Evolutionary conservation across 2,329 filamentous ascomycete species (phyloP), one percentile per base, ranked within the genome.

Genomic region (Aspergillus fructus): DNA sequence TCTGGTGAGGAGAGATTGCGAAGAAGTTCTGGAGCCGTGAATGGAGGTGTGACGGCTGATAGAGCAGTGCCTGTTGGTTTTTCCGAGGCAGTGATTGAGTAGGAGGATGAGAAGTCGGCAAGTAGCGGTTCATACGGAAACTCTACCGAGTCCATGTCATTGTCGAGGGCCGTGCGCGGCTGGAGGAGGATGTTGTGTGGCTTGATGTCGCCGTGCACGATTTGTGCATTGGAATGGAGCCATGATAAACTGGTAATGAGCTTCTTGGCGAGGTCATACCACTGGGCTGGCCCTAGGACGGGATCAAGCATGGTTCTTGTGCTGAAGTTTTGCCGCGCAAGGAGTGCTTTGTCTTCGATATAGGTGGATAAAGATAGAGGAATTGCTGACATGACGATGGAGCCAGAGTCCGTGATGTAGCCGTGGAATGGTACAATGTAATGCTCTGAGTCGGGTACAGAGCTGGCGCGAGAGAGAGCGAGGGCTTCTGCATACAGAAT

Each of bases 121-220:
- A 74, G 75, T 0, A 80, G 63, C n/a, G 76, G 74, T 13, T 77
- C 70, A 52, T 69, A 78, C 0, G 69, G 67, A 37, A 78, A 75
- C 5, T 53, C 60, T 11, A 48, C 53, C 3, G 59, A 58, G 4
- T 61, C 59, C 6, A 46, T 24, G 27, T 51, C 42, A 2, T 59
- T 52, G 37, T 56, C 30, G 7, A 59, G 51, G 4, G 58, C 56
- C n/a, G 59, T 46, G 5, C 65, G 59, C 21, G 66, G 62, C 3
- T 66, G 68, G 2, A 81, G 66, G 1, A 80, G 68, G 27, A 80
- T 67, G 41, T 80, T 81, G 46, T 74, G 72, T 5, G 76, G 77
- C 59, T 81, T 81, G 64, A 81, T 75, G 64, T 80, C 78, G 1
- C 77, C 78, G 60, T 81, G 79, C 3, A 80, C 71, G 4, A 81